Conservation (phyloP, 495 filamentous ascomycete genomes). For the Trichoderma virens region DNA sequence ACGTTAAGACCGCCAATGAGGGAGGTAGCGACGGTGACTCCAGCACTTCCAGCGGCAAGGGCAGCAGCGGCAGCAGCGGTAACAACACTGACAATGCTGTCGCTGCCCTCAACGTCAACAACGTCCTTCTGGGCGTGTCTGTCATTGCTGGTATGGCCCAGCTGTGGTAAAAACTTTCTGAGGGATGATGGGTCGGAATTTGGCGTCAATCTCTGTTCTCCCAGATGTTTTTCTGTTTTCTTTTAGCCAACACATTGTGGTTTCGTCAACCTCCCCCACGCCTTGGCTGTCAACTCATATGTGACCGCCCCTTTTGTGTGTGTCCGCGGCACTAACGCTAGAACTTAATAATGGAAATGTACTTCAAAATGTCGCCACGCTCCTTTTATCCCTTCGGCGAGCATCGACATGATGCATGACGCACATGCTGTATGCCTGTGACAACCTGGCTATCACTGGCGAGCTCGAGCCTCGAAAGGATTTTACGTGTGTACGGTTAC, state of each 20-base stretch:
- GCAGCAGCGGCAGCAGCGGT: constrained; percentile 10
- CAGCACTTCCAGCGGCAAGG: constrained; percentile 10
- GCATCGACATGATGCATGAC: constrained; percentile 4
- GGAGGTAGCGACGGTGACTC: constrained; percentile 13
- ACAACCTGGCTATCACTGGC: not conserved
- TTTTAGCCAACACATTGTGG: constrained; percentile 8
- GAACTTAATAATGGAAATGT: constrained; percentile 12
- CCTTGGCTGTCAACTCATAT: constrained; percentile 2
- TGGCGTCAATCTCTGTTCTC: constrained; percentile 11
- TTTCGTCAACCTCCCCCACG: constrained; percentile 7
- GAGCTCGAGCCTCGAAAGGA: not conserved
- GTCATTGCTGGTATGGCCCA: constrained; percentile 31
- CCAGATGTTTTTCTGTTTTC: constrained; percentile 1
- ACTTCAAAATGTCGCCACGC: constrained; percentile 8
- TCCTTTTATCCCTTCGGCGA: not conserved
- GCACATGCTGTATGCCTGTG: not conserved
- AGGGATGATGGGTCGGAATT: constrained; percentile 9
- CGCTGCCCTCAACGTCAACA: constrained; percentile 26
- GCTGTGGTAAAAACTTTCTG: constrained; percentile 15
- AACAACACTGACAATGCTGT: constrained; percentile 25
- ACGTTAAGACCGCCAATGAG: constrained; percentile 35
- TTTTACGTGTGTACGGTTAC: constrained; percentile 6
- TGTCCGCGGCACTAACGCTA: constrained; percentile 9
- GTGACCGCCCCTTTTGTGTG: not conserved
- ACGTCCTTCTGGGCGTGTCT: constrained; percentile 30